Conservation (phyloP, 306 rosid genomes). For the Purshia tridentata region DNA sequence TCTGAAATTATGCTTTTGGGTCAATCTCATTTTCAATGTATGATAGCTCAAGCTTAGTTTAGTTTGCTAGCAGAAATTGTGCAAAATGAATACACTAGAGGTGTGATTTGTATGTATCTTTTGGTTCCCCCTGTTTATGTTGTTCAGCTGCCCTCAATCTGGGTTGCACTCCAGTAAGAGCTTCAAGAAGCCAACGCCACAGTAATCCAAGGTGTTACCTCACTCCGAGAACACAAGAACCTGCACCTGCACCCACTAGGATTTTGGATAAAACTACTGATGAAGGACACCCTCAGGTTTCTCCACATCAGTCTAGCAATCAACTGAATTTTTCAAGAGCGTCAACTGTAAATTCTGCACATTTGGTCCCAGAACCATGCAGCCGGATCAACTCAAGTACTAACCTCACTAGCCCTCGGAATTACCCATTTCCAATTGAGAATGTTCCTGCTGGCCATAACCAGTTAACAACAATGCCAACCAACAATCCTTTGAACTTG, state of each 20-base stretch:
- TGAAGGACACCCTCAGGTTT: constrained; percentile 40
- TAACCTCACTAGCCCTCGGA: constrained; percentile 38
- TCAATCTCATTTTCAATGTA: constrained; percentile 23
- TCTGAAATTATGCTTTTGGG: constrained; percentile 8
- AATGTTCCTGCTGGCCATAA: constrained; percentile 42
- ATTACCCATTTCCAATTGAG: constrained; percentile 48
- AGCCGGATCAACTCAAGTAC: constrained; percentile 38
- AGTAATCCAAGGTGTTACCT: constrained; percentile 86
- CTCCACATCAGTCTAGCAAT: constrained; percentile 40
- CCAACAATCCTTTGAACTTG: constrained; percentile 41
- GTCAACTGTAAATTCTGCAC: constrained; percentile 33
- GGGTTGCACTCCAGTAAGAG: constrained; percentile 86
- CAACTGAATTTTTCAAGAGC: constrained; percentile 44
- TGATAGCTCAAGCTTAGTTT: background rate
- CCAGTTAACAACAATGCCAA: constrained; percentile 46
- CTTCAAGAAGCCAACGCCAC: constrained; percentile 97
- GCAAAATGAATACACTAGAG: constrained; percentile 30
- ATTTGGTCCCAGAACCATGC: constrained; percentile 48
- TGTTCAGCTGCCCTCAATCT: constrained; percentile 95
- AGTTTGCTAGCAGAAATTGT: constrained; percentile 1
- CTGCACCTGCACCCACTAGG: constrained; percentile 45
- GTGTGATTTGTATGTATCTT: constrained; percentile 35
- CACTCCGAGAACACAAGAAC: constrained; percentile 63
- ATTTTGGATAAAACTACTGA: constrained; percentile 37
- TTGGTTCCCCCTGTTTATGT: constrained; percentile 23